Evolutionary conservation across 441 rosid genomes (phyloP).

Genomic region (Syzygium malaccense): DNA sequence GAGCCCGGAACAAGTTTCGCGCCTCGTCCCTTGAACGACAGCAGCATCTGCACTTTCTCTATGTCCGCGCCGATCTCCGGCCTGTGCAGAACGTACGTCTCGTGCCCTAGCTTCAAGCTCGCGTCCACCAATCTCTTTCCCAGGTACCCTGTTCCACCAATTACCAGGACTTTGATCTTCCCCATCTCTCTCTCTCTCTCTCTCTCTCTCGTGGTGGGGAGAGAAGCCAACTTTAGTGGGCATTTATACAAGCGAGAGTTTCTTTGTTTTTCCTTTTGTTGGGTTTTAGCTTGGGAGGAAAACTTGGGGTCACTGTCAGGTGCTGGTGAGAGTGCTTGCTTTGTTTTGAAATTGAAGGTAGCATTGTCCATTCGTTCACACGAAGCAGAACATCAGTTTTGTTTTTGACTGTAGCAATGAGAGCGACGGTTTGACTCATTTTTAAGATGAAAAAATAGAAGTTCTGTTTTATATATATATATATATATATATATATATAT

Average conservation of each 20-base stretch:
- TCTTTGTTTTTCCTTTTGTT: background rate
- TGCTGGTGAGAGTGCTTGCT: background rate
- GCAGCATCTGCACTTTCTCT: slow-evolving; percentile 41
- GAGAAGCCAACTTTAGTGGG: background rate
- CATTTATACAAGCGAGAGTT: background rate
- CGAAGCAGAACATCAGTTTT: background rate
- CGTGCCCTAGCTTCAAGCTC: slow-evolving; percentile 36
- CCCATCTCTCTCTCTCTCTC: slow-evolving; percentile 8
- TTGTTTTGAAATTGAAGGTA: background rate
- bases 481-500: too few relatives aligned
- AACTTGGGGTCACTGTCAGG: background rate
- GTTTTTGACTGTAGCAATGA: background rate
- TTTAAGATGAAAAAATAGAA: background rate
- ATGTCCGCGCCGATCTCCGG: slow-evolving; percentile 38
- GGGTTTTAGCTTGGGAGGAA: background rate
- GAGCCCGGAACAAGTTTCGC: slow-evolving; percentile 38
- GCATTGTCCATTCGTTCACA: background rate
- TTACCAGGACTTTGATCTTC: slow-evolving; percentile 39
- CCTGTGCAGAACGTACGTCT: slow-evolving; percentile 32
- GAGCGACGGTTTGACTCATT: background rate
- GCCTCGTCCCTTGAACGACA: slow-evolving; percentile 38
- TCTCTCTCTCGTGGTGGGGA: background rate
- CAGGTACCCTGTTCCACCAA: slow-evolving; percentile 48
- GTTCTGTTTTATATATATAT: background rate
- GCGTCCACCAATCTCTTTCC: slow-evolving; percentile 55